Evolutionary conservation across 148 eudicot species (phyloP).

Genomic region (Vaccinium macrocarpon): DNA sequence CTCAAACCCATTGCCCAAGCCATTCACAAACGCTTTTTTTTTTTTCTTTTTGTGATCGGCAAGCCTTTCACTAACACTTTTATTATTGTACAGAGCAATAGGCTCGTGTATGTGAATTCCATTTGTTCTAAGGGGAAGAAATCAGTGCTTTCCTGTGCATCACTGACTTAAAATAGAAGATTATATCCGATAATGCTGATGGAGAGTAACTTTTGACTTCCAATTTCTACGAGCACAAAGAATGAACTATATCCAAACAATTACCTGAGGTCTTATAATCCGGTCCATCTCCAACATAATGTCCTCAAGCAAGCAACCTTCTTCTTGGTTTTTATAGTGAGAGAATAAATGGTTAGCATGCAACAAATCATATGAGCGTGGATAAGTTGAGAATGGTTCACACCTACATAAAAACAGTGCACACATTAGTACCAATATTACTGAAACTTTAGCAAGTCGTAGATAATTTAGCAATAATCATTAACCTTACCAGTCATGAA

Average conservation of each 20-base stretch:
- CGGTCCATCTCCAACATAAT: conserved; percentile 97
- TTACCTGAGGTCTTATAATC: conserved; percentile 83
- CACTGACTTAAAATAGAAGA: not conserved
- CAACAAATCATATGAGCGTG: conserved; percentile 85
- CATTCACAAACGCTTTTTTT: not conserved
- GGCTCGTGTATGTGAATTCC: not conserved
- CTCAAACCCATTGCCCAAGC: conserved; percentile 3
- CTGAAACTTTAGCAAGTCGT: conserved; percentile 17
- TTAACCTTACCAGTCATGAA: conserved; percentile 86
- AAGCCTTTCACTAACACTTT: not conserved
- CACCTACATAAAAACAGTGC: conserved; percentile 49
- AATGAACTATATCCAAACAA: conserved; percentile 3
- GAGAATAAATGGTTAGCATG: conserved; percentile 85
- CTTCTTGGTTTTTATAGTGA: conserved; percentile 54
- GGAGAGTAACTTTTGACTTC: conserved; percentile 11
- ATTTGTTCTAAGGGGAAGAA: not conserved
- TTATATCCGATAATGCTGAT: not conserved
- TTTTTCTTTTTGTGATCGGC: not conserved
- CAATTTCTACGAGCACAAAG: not conserved
- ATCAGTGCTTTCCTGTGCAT: not conserved
- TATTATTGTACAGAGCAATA: not conserved
- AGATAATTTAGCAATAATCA: not conserved
- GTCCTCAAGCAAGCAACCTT: conserved; percentile 77
- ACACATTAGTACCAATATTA: conserved; percentile 1
- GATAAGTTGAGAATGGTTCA: conserved; percentile 94